Conservation (phyloP, 2,329 filamentous ascomycete genomes). For the Emericellopsis atlantica region DNA sequence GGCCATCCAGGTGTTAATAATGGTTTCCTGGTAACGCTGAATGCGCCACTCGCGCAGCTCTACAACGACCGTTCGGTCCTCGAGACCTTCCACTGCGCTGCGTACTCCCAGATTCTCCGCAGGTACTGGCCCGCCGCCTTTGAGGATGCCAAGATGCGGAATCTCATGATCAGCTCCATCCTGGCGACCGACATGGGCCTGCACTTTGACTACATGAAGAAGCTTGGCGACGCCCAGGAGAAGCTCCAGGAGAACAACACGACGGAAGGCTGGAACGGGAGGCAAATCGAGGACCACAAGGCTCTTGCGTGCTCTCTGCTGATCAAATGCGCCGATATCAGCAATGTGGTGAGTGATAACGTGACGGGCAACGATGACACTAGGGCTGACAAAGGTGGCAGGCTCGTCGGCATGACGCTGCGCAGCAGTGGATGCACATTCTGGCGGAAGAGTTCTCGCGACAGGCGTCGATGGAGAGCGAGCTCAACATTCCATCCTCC, state of each 20-base stretch:
- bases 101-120: constrained; percentile 89
- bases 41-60: constrained; percentile 83
- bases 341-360: constrained; percentile 68
- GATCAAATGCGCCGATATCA: constrained; percentile 98
- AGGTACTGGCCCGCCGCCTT: constrained; percentile 83
- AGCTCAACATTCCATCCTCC: constrained; percentile 77
- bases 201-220: constrained; percentile 94
- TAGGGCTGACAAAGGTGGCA: constrained; percentile 17
- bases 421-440: constrained; percentile 81
- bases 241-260: constrained; percentile 57
- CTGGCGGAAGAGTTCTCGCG: constrained; percentile 92
- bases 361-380: neutral
- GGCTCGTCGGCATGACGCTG: constrained; percentile 74
- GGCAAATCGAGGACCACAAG: constrained; percentile 63
- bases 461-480: constrained; percentile 82
- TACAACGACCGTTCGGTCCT: constrained; percentile 96
- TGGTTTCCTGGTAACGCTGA: constrained; percentile 82
- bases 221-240: constrained; percentile 67
- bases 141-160: constrained; percentile 65
- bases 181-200: constrained; percentile 94
- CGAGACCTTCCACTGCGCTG: constrained; percentile 94
- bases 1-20: constrained; percentile 98
- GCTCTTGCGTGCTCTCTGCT: constrained; percentile 77
- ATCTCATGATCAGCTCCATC: constrained; percentile 94
- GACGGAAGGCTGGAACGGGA: constrained; percentile 63